Conservation (phyloP, 495 filamentous ascomycete genomes). For the Aspergillus nidulans region DNA sequence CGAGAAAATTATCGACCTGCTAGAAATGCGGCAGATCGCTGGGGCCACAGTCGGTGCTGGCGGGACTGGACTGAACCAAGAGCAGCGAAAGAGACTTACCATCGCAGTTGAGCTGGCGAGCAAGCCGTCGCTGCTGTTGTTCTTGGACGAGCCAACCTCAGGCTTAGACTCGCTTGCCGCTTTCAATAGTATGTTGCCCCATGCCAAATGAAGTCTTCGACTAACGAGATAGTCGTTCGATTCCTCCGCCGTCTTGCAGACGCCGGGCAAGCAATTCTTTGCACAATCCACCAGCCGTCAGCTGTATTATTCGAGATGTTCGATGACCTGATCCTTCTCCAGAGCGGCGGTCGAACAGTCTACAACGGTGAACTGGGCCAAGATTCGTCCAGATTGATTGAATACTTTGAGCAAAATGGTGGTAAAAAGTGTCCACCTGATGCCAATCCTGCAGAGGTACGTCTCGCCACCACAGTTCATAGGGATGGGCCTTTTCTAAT, state of each 20-base stretch:
- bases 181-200: constrained; percentile 42
- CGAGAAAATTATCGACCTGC: constrained; percentile 53
- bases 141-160: constrained; percentile 75
- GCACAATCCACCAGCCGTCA: constrained; percentile 80
- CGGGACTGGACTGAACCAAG: constrained; percentile 53
- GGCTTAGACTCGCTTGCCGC: constrained; percentile 64
- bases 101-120: constrained; percentile 68
- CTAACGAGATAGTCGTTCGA: constrained; percentile 35
- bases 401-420: constrained; percentile 62
- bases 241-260: constrained; percentile 63
- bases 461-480: neutral
- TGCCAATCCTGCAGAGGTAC: constrained; percentile 59
- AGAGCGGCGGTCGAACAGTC: constrained; percentile 63
- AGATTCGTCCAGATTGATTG: constrained; percentile 51
- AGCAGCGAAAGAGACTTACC: constrained; percentile 61
- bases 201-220: neutral
- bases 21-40: constrained; percentile 57
- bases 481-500: constrained; percentile 3
- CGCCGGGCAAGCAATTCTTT: constrained; percentile 66
- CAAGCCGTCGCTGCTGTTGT: constrained; percentile 64
- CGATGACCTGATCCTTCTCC: constrained; percentile 65
- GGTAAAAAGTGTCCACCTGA: constrained; percentile 51
- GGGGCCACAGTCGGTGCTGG: constrained; percentile 51
- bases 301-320: constrained; percentile 71
- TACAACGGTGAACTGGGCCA: constrained; percentile 64